Conservation (phyloP, 2,329 filamentous ascomycete genomes). For the Coniochaeta hoffmannii region DNA sequence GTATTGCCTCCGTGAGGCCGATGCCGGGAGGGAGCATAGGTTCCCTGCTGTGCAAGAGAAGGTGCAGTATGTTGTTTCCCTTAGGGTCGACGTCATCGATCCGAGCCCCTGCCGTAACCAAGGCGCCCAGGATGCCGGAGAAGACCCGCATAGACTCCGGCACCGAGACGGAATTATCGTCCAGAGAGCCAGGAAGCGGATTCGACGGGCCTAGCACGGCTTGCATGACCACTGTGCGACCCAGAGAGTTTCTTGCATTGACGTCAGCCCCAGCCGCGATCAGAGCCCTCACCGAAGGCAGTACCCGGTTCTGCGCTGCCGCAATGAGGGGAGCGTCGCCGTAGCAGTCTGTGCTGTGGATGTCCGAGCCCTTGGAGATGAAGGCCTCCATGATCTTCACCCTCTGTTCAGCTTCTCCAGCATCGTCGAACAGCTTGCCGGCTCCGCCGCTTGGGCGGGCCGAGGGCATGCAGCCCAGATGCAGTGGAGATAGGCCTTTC, state of each 20-base stretch:
- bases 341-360: slow-evolving; percentile 13
- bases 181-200: neutral
- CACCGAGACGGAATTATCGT: neutral
- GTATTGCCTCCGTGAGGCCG: neutral
- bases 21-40: neutral
- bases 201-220: neutral
- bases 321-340: slow-evolving; percentile 16
- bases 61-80: neutral
- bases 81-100: neutral
- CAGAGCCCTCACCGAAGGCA: slow-evolving; percentile 14
- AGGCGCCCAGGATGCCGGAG: neutral
- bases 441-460: slow-evolving; percentile 6
- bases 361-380: slow-evolving; percentile 10
- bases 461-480: slow-evolving; percentile 19
- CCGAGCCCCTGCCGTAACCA: neutral
- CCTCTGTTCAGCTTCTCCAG: slow-evolving; percentile 6
- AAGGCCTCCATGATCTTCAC: slow-evolving; percentile 15
- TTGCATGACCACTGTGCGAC: neutral
- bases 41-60: neutral
- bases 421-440: slow-evolving; percentile 6
- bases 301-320: slow-evolving; percentile 13
- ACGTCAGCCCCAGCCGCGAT: slow-evolving; percentile 10
- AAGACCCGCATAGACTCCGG: neutral
- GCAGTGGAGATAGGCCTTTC: slow-evolving; percentile 15
- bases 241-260: slow-evolving; percentile 6